phyloP scores from a whole-genome alignment of 2,329 filamentous ascomycete species.

The Pyrenochaeta sp. region DNA sequence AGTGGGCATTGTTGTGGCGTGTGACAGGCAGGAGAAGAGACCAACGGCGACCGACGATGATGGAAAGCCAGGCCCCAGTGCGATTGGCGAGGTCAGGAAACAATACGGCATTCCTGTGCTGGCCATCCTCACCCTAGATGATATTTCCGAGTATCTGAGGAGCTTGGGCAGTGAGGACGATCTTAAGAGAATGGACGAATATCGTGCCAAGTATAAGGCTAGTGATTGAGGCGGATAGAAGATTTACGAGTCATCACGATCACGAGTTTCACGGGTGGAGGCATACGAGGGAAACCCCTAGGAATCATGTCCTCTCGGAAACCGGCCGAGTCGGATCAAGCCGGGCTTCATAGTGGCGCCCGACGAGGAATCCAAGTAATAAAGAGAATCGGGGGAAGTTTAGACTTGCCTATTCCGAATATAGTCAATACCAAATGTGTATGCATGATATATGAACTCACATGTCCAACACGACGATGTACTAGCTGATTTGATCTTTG shows the following conservation, averaged over 20 bases:
- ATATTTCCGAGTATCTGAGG: constrained; percentile 67
- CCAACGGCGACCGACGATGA: constrained; percentile 69
- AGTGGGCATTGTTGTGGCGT: constrained; percentile 85
- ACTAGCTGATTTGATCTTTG: no score
- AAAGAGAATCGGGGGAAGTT: neutral
- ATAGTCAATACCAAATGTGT: neutral
- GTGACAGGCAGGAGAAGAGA: constrained; percentile 87
- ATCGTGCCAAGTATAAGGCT: constrained; percentile 51
- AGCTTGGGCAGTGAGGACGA: constrained; percentile 56
- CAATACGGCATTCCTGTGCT: constrained; percentile 86
- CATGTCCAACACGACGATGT: no score
- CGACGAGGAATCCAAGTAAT: no score
- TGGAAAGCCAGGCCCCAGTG: constrained; percentile 74
- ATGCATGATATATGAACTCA: constrained; percentile 1
- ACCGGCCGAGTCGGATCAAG: no score
- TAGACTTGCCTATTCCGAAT: neutral
- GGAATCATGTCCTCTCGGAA: no score
- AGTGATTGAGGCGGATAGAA: constrained; percentile 39
- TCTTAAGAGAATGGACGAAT: constrained; percentile 52
- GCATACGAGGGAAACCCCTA: neutral
- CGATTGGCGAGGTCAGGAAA: constrained; percentile 84
- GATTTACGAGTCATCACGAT: neutral
- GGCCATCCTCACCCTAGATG: constrained; percentile 82
- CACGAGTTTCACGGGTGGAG: neutral
- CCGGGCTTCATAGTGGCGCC: no score